Percentiles rank a stretch among this genome's conserved stretches.
Evolutionary conservation across 140 eudicot genomes (phyloP).

Genomic region (Artemisia princeps): DNA sequence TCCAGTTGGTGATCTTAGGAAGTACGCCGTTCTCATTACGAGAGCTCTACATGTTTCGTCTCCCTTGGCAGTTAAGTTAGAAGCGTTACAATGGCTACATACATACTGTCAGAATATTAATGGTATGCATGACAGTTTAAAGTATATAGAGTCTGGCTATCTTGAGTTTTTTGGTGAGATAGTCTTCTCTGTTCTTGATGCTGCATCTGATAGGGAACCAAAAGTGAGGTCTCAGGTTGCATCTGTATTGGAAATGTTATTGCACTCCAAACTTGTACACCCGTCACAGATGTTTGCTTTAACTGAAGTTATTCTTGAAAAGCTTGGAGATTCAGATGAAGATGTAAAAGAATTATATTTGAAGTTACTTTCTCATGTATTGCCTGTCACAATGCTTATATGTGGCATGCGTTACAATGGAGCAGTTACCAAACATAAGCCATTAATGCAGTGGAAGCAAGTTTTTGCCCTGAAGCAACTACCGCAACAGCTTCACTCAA

Average conservation of each 20-base stretch:
- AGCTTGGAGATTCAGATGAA: conserved; percentile 82
- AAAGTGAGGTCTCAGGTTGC: conserved; percentile 69
- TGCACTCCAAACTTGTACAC: conserved; percentile 67
- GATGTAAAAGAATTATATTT: conserved; percentile 54
- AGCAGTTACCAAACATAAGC: conserved; percentile 29
- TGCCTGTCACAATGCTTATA: conserved; percentile 58
- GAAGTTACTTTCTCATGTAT: conserved; percentile 57
- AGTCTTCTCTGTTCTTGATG: conserved; percentile 58
- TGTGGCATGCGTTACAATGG: conserved; percentile 55
- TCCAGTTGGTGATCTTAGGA: conserved; percentile 50
- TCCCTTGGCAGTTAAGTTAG: conserved; percentile 67
- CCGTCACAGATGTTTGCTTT: conserved; percentile 44
- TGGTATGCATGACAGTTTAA: conserved; percentile 29
- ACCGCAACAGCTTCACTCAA: conserved; percentile 86
- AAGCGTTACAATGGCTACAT: conserved; percentile 72
- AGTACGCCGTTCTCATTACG: conserved; percentile 45
- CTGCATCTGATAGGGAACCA: conserved; percentile 92
- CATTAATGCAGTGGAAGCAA: conserved; percentile 18
- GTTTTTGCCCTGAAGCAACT: conserved; percentile 38
- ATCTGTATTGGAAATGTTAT: conserved; percentile 54
- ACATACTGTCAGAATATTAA: conserved; percentile 47
- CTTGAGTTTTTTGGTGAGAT: conserved; percentile 47
- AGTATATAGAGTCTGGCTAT: conserved; percentile 33
- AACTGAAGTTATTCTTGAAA: conserved; percentile 70
- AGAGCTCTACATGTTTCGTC: conserved; percentile 63